Evolutionary conservation across 192 early-diverging fungal genomes (phyloP).

Genomic region (Tieghemiomyces parasiticus): DNA sequence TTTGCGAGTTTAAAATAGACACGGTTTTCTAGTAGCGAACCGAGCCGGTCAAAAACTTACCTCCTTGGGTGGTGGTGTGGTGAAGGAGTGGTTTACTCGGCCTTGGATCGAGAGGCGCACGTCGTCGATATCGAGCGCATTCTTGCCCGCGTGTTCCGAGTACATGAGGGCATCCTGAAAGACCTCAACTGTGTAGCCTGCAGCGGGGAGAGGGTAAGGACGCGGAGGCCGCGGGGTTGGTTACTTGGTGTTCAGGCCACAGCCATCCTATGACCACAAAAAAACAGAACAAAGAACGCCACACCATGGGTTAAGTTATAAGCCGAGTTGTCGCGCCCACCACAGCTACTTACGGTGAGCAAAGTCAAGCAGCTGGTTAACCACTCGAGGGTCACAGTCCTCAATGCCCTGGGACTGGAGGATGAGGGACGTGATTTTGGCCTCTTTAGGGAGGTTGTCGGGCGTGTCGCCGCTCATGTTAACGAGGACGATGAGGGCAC

Average conservation of each 20-base stretch:
- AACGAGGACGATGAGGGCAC: neutral
- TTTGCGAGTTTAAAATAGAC: too few relatives aligned
- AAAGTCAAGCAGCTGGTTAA: constrained; percentile 87
- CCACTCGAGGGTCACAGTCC: constrained; percentile 82
- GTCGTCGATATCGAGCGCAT: constrained; percentile 69
- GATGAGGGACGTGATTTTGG: constrained; percentile 73
- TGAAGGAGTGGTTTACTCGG: constrained; percentile 81
- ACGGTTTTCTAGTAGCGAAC: too few relatives aligned
- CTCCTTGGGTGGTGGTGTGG: constrained; percentile 75
- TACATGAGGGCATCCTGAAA: constrained; percentile 82
- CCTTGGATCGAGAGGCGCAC: constrained; percentile 86
- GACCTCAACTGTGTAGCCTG: constrained; percentile 81
- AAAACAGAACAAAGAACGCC: too few relatives aligned
- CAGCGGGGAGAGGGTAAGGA: too few relatives aligned
- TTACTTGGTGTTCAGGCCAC: too few relatives aligned
- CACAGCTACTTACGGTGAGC: constrained; percentile 48
- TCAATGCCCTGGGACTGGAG: constrained; percentile 70
- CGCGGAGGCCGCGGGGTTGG: too few relatives aligned
- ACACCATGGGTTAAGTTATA: too few relatives aligned
- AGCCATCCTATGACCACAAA: too few relatives aligned
- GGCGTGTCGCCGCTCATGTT: neutral
- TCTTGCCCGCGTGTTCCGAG: constrained; percentile 77
- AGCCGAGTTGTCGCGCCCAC: too few relatives aligned
- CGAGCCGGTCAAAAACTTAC: too few relatives aligned
- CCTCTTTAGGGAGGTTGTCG: constrained; percentile 34